Evolutionary conservation across 2,329 filamentous ascomycete species (phyloP).

Genomic region (Fusarium secorum): DNA sequence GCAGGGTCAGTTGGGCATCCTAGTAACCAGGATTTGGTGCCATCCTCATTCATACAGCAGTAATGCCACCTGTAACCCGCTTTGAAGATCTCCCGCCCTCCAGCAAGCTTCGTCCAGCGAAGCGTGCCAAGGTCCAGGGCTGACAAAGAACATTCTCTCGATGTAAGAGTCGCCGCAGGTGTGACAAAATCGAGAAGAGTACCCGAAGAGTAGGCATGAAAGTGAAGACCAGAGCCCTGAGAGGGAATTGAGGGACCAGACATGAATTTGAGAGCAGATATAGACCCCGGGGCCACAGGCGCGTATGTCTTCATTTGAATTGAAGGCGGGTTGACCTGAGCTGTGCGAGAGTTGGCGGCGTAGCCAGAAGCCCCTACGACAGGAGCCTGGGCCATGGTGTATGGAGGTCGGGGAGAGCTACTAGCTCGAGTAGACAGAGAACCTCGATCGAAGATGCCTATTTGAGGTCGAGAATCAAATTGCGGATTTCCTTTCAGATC

Average conservation of each 20-base stretch:
- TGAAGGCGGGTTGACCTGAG: slow-evolving; percentile 71
- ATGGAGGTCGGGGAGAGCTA: slow-evolving; percentile 61
- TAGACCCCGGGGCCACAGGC: slow-evolving; percentile 85
- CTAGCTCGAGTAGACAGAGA: slow-evolving; percentile 51
- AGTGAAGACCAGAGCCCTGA: slow-evolving; percentile 91
- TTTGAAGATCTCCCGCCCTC: slow-evolving; percentile 92
- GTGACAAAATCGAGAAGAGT: slow-evolving; percentile 94
- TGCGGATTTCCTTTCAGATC: slow-evolving; percentile 91
- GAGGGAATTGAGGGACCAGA: slow-evolving; percentile 82
- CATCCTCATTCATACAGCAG: slow-evolving; percentile 93
- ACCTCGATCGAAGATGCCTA: slow-evolving; percentile 61
- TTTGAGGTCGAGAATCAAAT: slow-evolving; percentile 74
- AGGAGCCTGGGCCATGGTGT: slow-evolving; percentile 58
- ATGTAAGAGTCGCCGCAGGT: slow-evolving; percentile 84
- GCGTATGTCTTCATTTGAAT: slow-evolving; percentile 76
- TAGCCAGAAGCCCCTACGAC: slow-evolving; percentile 69
- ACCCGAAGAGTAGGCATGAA: slow-evolving; percentile 92
- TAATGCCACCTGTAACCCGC: slow-evolving; percentile 97
- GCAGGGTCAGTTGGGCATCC: slow-evolving; percentile 82
- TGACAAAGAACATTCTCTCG: slow-evolving; percentile 88
- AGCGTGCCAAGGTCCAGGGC: slow-evolving; percentile 86
- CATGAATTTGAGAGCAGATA: slow-evolving; percentile 89
- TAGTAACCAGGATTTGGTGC: slow-evolving; percentile 96
- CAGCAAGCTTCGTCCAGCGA: slow-evolving; percentile 93
- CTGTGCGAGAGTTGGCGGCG: slow-evolving; percentile 72